A percentile compares a stretch with the other conserved stretches of the same genome.
These are phyloP conservation scores for Kodamaea fungicola DNA, from an alignment of 1,139 yeast species.

Conservation along the genomic window DNA sequence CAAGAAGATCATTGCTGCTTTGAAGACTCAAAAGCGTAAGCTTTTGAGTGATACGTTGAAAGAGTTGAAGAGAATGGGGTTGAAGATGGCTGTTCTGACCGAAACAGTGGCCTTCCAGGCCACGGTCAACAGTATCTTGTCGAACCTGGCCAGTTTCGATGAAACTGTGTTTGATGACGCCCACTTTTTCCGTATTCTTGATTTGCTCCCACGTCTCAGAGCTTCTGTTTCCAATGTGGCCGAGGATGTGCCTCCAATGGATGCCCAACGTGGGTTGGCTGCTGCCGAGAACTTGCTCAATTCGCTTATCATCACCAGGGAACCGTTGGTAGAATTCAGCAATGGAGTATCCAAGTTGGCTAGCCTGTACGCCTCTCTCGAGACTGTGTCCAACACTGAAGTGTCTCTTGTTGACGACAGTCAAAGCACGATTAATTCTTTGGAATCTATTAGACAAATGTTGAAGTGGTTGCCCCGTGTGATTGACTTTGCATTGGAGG, in stretches of 20 bases:
- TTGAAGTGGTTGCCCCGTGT: conserved; percentile 47
- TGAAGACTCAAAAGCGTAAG: conserved; percentile 77
- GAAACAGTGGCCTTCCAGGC: conserved; percentile 63
- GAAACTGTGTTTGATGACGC: conserved; percentile 37
- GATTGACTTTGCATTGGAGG: conserved; percentile 44
- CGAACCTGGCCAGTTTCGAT: conserved; percentile 48
- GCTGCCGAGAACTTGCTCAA: conserved; percentile 72
- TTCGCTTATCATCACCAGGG: conserved; percentile 48
- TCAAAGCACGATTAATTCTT: conserved; percentile 3
- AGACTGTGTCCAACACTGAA: conserved; percentile 14
- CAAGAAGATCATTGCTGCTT: conserved; percentile 67
- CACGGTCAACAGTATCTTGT: conserved; percentile 60
- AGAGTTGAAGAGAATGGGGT: conserved; percentile 72
- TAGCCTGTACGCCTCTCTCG: conserved; percentile 13
- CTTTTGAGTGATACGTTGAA: conserved; percentile 72
- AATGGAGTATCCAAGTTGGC: conserved; percentile 12
- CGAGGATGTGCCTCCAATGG: conserved; percentile 74
- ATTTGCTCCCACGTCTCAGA: conserved; percentile 75
- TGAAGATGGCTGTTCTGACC: conserved; percentile 61
- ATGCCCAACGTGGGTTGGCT: conserved; percentile 74
- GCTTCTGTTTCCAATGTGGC: conserved; percentile 57
- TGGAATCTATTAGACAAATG: conserved; percentile 15
- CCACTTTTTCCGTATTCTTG: conserved; percentile 68
- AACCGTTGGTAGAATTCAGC: conserved; percentile 38
- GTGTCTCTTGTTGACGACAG: conserved; percentile 14